These are phyloP conservation scores for Chlorella sp. DNA, from an alignment of 139 green algal species.

Conservation along the genomic window DNA sequence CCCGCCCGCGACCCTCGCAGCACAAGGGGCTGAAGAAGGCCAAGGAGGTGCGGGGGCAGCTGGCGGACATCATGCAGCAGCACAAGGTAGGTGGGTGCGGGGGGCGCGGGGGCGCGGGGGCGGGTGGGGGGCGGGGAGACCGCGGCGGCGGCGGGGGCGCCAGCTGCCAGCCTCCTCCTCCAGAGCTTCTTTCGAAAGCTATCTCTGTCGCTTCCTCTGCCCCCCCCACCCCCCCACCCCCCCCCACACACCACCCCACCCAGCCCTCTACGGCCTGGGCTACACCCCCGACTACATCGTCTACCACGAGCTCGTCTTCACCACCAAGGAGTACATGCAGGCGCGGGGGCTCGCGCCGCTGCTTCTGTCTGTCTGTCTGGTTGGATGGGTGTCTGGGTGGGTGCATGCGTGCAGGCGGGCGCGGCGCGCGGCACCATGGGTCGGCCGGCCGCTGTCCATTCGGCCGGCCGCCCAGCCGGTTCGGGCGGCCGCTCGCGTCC, in stretches of 20 bases:
- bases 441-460: no score
- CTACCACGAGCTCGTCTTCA: constrained; percentile 97
- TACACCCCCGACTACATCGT: constrained; percentile 98
- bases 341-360: no score
- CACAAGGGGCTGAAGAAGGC: constrained; percentile 86
- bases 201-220: not conserved
- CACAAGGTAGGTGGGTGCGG: constrained; percentile 73
- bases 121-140: not conserved
- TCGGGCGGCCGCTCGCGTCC: no score
- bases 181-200: not conserved
- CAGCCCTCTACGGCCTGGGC: constrained; percentile 92
- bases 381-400: no score
- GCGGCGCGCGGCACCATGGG: no score
- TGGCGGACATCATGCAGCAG: constrained; percentile 95
- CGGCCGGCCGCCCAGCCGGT: no score
- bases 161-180: not conserved
- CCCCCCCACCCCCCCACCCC: not conserved
- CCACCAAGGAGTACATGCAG: constrained; percentile 98
- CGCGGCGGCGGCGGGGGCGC: no score
- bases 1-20: constrained; percentile 61
- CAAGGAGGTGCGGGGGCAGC: constrained; percentile 81
- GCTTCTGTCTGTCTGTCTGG: not conserved
- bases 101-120: not conserved
- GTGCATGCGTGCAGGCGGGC: no score
- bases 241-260: constrained; percentile 65